Conservation (phyloP, 495 filamentous ascomycete genomes). For the Trichoderma parareesei region DNA sequence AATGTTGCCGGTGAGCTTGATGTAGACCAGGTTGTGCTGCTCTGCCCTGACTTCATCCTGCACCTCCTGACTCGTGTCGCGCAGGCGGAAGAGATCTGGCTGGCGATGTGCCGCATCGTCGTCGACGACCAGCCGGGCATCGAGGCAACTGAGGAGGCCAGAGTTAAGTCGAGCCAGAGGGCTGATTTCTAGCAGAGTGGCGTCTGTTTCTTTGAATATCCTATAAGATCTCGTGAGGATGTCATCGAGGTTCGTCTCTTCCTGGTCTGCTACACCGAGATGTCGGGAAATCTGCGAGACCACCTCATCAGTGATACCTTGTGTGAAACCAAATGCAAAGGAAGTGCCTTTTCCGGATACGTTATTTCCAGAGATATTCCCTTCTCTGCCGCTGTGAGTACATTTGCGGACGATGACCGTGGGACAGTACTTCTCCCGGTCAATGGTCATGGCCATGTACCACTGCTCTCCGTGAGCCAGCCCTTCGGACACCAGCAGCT, state of each 20-base stretch:
- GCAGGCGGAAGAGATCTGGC: slow-evolving; percentile 50
- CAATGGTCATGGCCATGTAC: slow-evolving; percentile 29
- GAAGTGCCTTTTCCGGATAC: neutral
- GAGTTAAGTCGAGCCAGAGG: slow-evolving; percentile 25
- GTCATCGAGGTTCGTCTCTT: slow-evolving; percentile 23
- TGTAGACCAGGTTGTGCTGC: slow-evolving; percentile 64
- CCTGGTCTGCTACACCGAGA: neutral
- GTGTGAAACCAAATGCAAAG: neutral
- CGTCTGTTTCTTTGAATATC: slow-evolving; percentile 28
- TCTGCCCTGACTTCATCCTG: slow-evolving; percentile 58
- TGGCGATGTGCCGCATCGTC: slow-evolving; percentile 72
- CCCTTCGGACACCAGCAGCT: slow-evolving; percentile 29
- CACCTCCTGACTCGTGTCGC: slow-evolving; percentile 44
- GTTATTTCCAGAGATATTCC: neutral
- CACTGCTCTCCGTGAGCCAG: slow-evolving; percentile 24
- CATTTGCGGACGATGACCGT: slow-evolving; percentile 25
- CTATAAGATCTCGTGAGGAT: slow-evolving; percentile 23
- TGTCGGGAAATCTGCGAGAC: neutral
- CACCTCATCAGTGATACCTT: slow-evolving; percentile 7
- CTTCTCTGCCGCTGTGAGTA: slow-evolving; percentile 6
- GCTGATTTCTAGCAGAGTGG: slow-evolving; percentile 29
- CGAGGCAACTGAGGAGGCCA: slow-evolving; percentile 23
- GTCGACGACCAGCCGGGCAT: slow-evolving; percentile 58
- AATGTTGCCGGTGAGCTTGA: slow-evolving; percentile 51
- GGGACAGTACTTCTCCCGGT: slow-evolving; percentile 24